Percentiles rank a stretch among this genome's conserved stretches.
Evolutionary conservation across 495 filamentous ascomycete species (phyloP).

Genomic region (Umbilicaria muhlenbergii): DNA sequence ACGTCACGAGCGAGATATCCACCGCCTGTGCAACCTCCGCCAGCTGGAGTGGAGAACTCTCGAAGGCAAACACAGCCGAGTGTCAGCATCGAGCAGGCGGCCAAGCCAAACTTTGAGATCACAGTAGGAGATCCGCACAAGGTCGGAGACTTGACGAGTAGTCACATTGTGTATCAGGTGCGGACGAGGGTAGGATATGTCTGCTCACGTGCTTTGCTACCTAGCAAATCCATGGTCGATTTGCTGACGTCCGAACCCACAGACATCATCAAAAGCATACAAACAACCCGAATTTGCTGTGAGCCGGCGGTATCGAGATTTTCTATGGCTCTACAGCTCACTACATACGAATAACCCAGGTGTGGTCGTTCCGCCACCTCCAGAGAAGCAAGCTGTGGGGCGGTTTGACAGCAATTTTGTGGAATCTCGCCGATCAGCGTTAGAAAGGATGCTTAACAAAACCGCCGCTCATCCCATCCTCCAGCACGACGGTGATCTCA

Average conservation of each 20-base stretch:
- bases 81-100: slow-evolving; percentile 75
- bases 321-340: slow-evolving; percentile 91
- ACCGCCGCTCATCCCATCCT: slow-evolving; percentile 78
- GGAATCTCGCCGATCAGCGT: slow-evolving; percentile 71
- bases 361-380: slow-evolving; percentile 86
- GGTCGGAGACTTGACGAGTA: slow-evolving; percentile 89
- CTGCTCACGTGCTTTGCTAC: neutral
- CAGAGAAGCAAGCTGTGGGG: slow-evolving; percentile 94
- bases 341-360: slow-evolving; percentile 90
- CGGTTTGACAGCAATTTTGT: slow-evolving; percentile 96
- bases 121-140: slow-evolving; percentile 93
- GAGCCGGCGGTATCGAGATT: slow-evolving; percentile 85
- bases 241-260: neutral
- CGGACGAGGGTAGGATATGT: slow-evolving; percentile 61
- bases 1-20: slow-evolving; percentile 36
- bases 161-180: slow-evolving; percentile 94
- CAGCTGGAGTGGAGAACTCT: slow-evolving; percentile 19
- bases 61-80: slow-evolving; percentile 60
- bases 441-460: slow-evolving; percentile 96
- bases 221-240: too few relatives aligned
- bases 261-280: slow-evolving; percentile 95
- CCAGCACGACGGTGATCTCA: slow-evolving; percentile 84
- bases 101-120: slow-evolving; percentile 84
- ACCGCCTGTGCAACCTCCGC: slow-evolving; percentile 58
- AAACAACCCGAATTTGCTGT: slow-evolving; percentile 81